A percentile compares a stretch with the other conserved stretches of the same genome.
These are phyloP conservation scores for Tephrocybe rancida DNA, from an alignment of 768 basidiomycete genomes.

Conservation along the genomic window DNA sequence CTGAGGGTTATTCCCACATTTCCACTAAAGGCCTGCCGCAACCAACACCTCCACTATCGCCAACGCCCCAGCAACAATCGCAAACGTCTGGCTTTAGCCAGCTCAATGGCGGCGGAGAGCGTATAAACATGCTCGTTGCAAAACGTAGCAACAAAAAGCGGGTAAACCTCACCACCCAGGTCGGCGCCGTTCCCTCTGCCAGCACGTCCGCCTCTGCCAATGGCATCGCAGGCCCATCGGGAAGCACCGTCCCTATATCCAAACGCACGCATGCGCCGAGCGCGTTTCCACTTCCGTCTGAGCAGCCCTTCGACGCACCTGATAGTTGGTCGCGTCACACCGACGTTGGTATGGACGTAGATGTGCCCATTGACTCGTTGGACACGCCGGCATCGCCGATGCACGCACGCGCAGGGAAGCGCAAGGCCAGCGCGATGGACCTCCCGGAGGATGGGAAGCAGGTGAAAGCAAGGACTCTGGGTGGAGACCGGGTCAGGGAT, in stretches of 20 bases:
- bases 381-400: conserved; percentile 42
- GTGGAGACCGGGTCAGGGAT: conserved; percentile 63
- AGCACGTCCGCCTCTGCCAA: conserved; percentile 11
- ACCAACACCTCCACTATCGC: conserved; percentile 50
- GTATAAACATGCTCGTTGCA: conserved; percentile 73
- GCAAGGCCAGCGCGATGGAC: conserved; percentile 45
- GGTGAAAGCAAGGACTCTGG: conserved; percentile 57
- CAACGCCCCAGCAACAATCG: conserved; percentile 27
- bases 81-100: conserved; percentile 30
- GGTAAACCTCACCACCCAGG: conserved; percentile 27
- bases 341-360: conserved; percentile 55
- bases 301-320: conserved; percentile 47
- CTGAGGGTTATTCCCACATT: conserved; percentile 70
- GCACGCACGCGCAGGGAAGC: conserved; percentile 42
- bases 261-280: conserved; percentile 38
- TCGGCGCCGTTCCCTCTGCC: conserved; percentile 24
- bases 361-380: conserved; percentile 55
- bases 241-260: conserved; percentile 27
- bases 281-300: conserved; percentile 51
- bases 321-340: conserved; percentile 36
- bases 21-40: conserved; percentile 16
- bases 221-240: conserved; percentile 23
- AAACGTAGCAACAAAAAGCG: conserved; percentile 75
- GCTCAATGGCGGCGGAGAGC: conserved; percentile 50
- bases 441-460: conserved; percentile 40